phyloP scores from a whole-genome alignment of 2,329 filamentous ascomycete species.

The Samsoniella hepiali region DNA sequence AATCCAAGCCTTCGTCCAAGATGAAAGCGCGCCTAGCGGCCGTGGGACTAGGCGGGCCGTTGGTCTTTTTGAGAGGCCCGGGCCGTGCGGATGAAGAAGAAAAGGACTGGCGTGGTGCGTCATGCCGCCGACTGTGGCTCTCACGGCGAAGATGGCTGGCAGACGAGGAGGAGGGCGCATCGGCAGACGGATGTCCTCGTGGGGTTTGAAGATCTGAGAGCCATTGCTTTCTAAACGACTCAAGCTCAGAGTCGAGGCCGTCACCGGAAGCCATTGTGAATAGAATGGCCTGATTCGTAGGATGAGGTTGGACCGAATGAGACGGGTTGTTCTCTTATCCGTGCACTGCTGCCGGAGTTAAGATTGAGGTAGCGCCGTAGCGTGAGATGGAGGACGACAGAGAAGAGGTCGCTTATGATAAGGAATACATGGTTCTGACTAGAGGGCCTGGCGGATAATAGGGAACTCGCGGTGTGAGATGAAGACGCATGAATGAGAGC shows the following conservation, averaged over 20 bases:
- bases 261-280: conserved; percentile 21
- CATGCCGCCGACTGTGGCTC: background rate
- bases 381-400: background rate
- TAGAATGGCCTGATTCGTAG: background rate
- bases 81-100: background rate
- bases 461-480: background rate
- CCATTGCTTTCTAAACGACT: conserved; percentile 84
- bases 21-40: conserved; percentile 1
- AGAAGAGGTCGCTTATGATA: background rate
- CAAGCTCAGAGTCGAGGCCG: conserved; percentile 64
- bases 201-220: conserved; percentile 67
- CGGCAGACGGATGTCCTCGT: background rate
- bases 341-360: background rate
- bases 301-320: background rate
- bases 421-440: background rate
- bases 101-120: background rate
- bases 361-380: background rate
- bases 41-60: conserved; percentile 16
- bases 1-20: conserved; percentile 27
- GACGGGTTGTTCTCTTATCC: background rate
- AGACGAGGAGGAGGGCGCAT: conserved; percentile 1
- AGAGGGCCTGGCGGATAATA: too few species aligned
- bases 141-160: conserved; percentile 5
- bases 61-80: background rate
- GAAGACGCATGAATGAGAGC: background rate